Percentiles rank a stretch among this genome's conserved stretches.
phyloP scores from a whole-genome alignment of 2,329 filamentous ascomycete species.

The Ophiocordyceps robertsii region DNA sequence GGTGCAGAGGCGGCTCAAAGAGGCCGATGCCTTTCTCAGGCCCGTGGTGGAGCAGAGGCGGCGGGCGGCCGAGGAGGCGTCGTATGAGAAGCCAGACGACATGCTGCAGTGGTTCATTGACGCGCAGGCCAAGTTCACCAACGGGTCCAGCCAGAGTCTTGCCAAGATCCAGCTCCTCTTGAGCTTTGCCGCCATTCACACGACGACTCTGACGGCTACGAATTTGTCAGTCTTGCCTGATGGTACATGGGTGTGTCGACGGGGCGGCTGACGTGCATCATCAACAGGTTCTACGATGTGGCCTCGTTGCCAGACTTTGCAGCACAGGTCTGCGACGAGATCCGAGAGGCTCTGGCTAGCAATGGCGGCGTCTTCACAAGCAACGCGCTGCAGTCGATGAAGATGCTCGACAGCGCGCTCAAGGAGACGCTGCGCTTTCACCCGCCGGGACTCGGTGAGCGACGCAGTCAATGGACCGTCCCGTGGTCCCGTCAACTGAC shows the following conservation, averaged over 20 bases:
- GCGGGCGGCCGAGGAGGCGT: constrained; percentile 4
- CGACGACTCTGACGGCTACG: constrained; percentile 21
- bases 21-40: constrained; percentile 16
- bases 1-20: constrained; percentile 20
- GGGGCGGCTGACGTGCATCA: background rate
- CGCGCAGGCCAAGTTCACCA: constrained; percentile 6
- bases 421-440: background rate
- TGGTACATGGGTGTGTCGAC: background rate
- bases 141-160: constrained; percentile 38
- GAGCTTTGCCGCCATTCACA: constrained; percentile 40
- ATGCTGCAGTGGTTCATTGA: constrained; percentile 30
- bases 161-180: constrained; percentile 59
- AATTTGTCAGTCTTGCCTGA: constrained; percentile 11
- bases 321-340: constrained; percentile 26
- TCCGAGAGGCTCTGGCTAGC: constrained; percentile 15
- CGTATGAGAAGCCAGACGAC: constrained; percentile 12
- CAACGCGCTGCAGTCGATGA: constrained; percentile 22
- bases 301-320: constrained; percentile 24
- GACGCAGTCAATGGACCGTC: background rate
- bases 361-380: constrained; percentile 20
- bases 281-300: constrained; percentile 21
- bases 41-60: constrained; percentile 1
- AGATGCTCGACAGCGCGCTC: background rate
- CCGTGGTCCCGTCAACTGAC: background rate
- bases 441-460: background rate